These are phyloP conservation scores for Graphium sp. DNA, from an alignment of 2,329 filamentous ascomycete genomes.

Conservation along the genomic window DNA sequence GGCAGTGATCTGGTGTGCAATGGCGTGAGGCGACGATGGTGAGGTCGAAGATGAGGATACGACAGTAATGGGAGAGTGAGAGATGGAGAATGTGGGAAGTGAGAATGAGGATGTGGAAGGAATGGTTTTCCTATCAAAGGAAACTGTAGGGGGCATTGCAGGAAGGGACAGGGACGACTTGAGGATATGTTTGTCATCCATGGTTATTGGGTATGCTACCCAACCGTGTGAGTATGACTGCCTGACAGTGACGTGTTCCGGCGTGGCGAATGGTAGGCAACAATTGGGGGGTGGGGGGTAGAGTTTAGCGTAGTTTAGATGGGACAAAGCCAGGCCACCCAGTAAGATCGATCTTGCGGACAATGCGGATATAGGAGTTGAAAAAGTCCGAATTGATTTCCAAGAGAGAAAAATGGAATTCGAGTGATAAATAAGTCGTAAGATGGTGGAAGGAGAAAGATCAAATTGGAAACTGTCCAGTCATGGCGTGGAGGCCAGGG, in stretches of 20 bases:
- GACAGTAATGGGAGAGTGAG: neutral
- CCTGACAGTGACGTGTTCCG: neutral
- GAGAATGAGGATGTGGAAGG: no score
- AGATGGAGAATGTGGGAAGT: neutral
- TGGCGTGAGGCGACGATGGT: neutral
- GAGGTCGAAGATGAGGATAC: neutral
- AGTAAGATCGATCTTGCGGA: no score
- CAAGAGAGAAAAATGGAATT: no score
- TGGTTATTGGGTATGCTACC: neutral
- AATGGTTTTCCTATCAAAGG: no score
- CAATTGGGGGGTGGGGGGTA: neutral
- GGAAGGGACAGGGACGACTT: neutral
- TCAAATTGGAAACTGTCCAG: no score
- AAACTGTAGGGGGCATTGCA: conserved; percentile 1
- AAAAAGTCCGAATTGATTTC: no score
- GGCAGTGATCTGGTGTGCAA: conserved; percentile 4
- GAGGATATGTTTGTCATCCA: neutral
- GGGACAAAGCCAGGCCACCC: no score
- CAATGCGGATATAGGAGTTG: no score
- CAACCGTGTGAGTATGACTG: conserved; percentile 1
- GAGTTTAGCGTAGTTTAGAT: no score
- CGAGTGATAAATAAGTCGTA: no score
- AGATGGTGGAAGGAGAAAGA: no score
- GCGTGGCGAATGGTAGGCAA: conserved; percentile 1
- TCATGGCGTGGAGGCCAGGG: no score